Conservation (phyloP, 495 filamentous ascomycete genomes). For the Daldinia concentrica region DNA sequence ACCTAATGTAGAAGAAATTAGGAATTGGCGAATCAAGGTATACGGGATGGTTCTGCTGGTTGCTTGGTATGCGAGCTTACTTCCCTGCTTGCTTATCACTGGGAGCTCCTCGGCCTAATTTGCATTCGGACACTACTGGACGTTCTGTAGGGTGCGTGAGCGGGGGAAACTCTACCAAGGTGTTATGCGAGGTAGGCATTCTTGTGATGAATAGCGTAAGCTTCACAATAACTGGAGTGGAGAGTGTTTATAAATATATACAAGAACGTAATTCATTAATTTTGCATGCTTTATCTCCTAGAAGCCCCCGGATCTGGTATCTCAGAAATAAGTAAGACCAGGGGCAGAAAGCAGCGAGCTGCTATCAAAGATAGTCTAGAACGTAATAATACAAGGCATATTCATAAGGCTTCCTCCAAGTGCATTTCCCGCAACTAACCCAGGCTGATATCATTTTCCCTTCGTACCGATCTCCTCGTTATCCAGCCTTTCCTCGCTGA, state of each 20-base stretch:
- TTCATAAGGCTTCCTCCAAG: constrained; percentile 27
- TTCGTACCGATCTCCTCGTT: constrained; percentile 3
- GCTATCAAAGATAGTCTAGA: constrained; percentile 50
- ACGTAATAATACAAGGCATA: constrained; percentile 47
- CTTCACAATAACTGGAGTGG: neutral
- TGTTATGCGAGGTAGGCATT: neutral
- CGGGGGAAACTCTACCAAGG: neutral
- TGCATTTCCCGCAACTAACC: neutral
- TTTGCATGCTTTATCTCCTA: constrained; percentile 13
- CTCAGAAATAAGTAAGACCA: constrained; percentile 18
- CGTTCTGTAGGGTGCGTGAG: neutral
- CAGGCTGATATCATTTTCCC: constrained; percentile 1
- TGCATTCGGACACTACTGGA: neutral
- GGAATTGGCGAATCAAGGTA: constrained; percentile 39
- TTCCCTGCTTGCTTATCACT: neutral
- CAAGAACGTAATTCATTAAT: constrained; percentile 32
- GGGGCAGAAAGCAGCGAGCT: constrained; percentile 31
- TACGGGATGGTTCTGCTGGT: neutral
- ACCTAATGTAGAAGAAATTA: neutral
- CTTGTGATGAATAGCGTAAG: neutral
- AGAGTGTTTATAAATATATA: neutral
- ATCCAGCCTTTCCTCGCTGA: neutral
- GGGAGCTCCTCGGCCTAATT: neutral
- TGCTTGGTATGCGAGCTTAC: neutral
- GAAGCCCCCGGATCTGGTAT: constrained; percentile 15